Evolutionary conservation across 306 rosid species (phyloP), one percentile per base, ranked within the genome.

Genomic region (Vicia faba): DNA sequence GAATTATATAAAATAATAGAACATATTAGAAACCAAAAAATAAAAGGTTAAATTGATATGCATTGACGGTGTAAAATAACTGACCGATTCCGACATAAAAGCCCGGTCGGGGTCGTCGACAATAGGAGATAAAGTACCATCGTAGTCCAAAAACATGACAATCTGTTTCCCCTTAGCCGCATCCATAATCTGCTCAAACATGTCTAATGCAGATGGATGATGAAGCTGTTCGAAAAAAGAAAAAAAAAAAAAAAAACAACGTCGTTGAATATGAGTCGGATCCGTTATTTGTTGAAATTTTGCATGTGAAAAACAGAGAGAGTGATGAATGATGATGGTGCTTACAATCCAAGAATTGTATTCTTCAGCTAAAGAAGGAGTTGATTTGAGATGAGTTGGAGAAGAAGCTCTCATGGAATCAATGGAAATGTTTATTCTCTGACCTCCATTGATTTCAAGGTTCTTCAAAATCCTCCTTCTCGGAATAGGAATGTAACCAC

Each of bases 341-440:
- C 96, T 85, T 61, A 92, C 98, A 77, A 78, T 84, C 96, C 92
- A 89, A 26, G 96, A 81, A 63, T 29, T 75, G 0, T 81, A 78
- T 72, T 82, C 84, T 1, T 92, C 85, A 3, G 79, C 61, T 2
- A 84, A 16, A 45, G 89, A 80, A 74, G 88, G 35, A 4, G 88
- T 38, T 29, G 96, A 78, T 73, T 85, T 86, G 61, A 46, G 15
- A 57, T 83, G 89, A 33, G 93, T 83, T 0, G 98, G 98, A 40
- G 98, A 92, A 25, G 98, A 92, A 20, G 96, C 88, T 71, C 88
- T 87, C 96, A 92, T 87, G 41, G 98, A 86, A 77, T 92, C 98
- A 49, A 92, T 74, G 89, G 92, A 87, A 0, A 93, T 61, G 80
- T 78, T 88, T 65, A 85, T 83, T 83, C 86, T 81, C 11, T 74